Evolutionary conservation across 2,329 filamentous ascomycete genomes (phyloP).

Genomic region (Ceratocystis lukuohia): DNA sequence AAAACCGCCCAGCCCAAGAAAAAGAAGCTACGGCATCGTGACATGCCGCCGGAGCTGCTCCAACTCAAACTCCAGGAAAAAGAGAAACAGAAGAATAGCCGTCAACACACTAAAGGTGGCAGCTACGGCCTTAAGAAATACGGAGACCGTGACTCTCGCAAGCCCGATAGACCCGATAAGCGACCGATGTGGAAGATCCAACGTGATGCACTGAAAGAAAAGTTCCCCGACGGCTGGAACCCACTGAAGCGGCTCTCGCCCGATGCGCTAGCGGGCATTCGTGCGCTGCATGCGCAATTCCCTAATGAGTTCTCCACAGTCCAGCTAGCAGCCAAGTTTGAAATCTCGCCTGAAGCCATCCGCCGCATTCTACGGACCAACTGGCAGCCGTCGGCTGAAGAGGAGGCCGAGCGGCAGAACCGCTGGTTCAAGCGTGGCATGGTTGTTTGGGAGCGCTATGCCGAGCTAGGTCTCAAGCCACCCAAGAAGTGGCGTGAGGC

Average conservation of each 20-base stretch:
- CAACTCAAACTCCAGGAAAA: background rate
- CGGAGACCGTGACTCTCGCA: background rate
- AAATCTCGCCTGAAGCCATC: slow-evolving; percentile 77
- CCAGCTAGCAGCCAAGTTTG: slow-evolving; percentile 62
- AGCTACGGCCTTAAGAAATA: background rate
- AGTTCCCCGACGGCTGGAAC: slow-evolving; percentile 70
- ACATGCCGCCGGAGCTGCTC: background rate
- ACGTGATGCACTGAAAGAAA: slow-evolving; percentile 59
- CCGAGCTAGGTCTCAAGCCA: slow-evolving; percentile 48
- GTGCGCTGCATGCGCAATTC: slow-evolving; percentile 63
- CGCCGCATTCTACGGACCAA: slow-evolving; percentile 73
- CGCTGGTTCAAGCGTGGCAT: slow-evolving; percentile 50
- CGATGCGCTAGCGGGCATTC: slow-evolving; percentile 81
- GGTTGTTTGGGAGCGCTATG: slow-evolving; percentile 45
- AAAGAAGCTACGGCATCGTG: slow-evolving; percentile 12
- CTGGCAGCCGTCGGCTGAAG: slow-evolving; percentile 48
- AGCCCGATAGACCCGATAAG: slow-evolving; percentile 8
- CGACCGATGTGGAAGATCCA: slow-evolving; percentile 55
- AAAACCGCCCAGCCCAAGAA: slow-evolving; percentile 9
- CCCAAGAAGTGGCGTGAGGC: slow-evolving; percentile 46
- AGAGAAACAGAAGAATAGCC: background rate
- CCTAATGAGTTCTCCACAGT: slow-evolving; percentile 64
- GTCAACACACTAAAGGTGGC: background rate
- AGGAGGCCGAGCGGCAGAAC: slow-evolving; percentile 43
- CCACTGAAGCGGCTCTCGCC: slow-evolving; percentile 81